Percentiles rank a stretch among this genome's conserved stretches.
These are phyloP conservation scores for Rhodotorula sp. DNA, from an alignment of 1,284 basidiomycete genomes.

Conservation along the genomic window DNA sequence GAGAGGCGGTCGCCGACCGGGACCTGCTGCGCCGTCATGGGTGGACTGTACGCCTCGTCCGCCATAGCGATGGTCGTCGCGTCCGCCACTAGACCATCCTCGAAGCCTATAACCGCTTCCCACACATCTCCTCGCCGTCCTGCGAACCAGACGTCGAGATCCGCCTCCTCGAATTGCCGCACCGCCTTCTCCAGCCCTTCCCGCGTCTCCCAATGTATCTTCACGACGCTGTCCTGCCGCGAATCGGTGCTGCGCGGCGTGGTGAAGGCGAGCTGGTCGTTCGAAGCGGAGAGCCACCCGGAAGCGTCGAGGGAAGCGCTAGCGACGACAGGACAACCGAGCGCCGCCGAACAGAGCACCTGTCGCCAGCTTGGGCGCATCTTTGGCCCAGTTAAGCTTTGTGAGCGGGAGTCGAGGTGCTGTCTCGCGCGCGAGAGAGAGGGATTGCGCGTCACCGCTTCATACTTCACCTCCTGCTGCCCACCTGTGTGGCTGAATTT, in stretches of 20 bases:
- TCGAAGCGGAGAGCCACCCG: background rate
- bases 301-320: background rate
- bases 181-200: background rate
- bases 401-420: too few species aligned
- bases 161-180: background rate
- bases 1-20: constrained; percentile 1
- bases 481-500: too few species aligned
- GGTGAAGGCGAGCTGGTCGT: constrained; percentile 11
- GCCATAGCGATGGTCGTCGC: too few species aligned
- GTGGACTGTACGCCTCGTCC: too few species aligned
- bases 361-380: too few species aligned
- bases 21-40: too few species aligned
- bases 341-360: too few species aligned
- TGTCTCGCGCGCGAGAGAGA: too few species aligned
- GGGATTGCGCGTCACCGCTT: too few species aligned
- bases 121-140: background rate
- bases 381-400: too few species aligned
- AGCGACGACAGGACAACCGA: background rate
- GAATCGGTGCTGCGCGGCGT: background rate
- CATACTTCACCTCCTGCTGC: too few species aligned
- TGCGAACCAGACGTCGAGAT: constrained; percentile 8
- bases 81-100: too few species aligned
- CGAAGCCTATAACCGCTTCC: background rate
- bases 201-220: background rate
- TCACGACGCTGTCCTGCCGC: background rate